phyloP scores from a whole-genome alignment of 2,329 filamentous ascomycete species.

The Juglanconis oblonga region DNA sequence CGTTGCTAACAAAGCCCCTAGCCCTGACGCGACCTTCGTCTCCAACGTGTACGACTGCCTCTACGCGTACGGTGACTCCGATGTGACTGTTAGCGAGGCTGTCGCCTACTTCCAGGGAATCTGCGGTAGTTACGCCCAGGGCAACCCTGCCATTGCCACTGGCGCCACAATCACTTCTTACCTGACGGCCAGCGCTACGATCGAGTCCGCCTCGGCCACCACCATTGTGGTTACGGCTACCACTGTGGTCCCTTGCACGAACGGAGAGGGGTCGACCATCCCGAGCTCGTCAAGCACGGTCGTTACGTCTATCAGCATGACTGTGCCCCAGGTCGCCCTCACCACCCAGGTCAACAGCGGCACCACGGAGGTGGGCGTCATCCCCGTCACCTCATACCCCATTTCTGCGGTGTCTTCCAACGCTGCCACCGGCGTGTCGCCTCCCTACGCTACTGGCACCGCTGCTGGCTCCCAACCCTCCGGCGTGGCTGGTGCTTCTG shows the following conservation, averaged over 20 bases:
- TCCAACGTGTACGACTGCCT: slow-evolving; percentile 79
- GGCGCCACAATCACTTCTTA: slow-evolving; percentile 63
- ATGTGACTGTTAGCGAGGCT: slow-evolving; percentile 65
- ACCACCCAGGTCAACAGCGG: slow-evolving; percentile 29
- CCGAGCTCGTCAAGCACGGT: slow-evolving; percentile 29
- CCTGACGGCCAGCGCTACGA: slow-evolving; percentile 49
- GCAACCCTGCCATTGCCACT: slow-evolving; percentile 85
- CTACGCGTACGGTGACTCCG: slow-evolving; percentile 67
- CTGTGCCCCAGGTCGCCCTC: slow-evolving; percentile 53
- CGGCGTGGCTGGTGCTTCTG: slow-evolving; percentile 30
- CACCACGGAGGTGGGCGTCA: slow-evolving; percentile 35
- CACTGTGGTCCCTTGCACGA: slow-evolving; percentile 48
- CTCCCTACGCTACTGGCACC: slow-evolving; percentile 22
- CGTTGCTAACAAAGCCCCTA: too few relatives aligned
- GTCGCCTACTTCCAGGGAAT: slow-evolving; percentile 87
- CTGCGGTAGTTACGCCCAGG: slow-evolving; percentile 70
- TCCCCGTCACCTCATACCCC: slow-evolving; percentile 36
- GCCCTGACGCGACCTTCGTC: slow-evolving; percentile 73
- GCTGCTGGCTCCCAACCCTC: slow-evolving; percentile 19
- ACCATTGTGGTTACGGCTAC: slow-evolving; percentile 49
- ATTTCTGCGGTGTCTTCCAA: slow-evolving; percentile 23
- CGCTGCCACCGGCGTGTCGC: slow-evolving; percentile 22
- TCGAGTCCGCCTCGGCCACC: slow-evolving; percentile 40
- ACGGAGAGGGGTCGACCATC: slow-evolving; percentile 43
- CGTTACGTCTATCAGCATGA: slow-evolving; percentile 37